Evolutionary conservation across 2,329 filamentous ascomycete species (phyloP).

Genomic region (Aspergillus fijiensis): DNA sequence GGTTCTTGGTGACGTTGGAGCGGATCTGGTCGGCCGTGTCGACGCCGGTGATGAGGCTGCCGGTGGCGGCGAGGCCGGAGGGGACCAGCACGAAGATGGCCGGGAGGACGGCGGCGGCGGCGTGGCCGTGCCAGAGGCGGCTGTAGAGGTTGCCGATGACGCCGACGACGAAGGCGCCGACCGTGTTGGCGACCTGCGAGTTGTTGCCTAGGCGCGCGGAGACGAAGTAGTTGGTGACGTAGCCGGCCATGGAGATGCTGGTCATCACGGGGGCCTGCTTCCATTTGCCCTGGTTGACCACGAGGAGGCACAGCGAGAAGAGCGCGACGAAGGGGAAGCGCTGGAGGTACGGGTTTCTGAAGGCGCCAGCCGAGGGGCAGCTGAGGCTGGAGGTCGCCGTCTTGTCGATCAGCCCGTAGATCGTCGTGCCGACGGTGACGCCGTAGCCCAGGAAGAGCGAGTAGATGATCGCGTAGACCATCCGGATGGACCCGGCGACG

Average conservation of each 20-base stretch:
- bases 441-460: conserved; percentile 71
- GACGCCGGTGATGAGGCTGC: conserved; percentile 57
- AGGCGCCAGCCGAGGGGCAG: conserved; percentile 40
- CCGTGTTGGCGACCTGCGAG: conserved; percentile 68
- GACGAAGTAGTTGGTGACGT: conserved; percentile 71
- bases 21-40: conserved; percentile 56
- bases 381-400: conserved; percentile 49
- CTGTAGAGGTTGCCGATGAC: conserved; percentile 76
- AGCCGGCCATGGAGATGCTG: conserved; percentile 69
- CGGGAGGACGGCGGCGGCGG: conserved; percentile 78
- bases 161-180: conserved; percentile 75
- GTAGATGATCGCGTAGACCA: conserved; percentile 74
- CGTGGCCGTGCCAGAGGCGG: conserved; percentile 68
- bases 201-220: conserved; percentile 64
- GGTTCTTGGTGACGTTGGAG: conserved; percentile 26
- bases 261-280: conserved; percentile 75
- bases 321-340: conserved; percentile 70
- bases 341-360: conserved; percentile 40
- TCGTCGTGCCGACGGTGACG: conserved; percentile 64
- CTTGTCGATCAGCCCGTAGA: conserved; percentile 63
- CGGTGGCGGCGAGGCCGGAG: conserved; percentile 57
- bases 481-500: conserved; percentile 69
- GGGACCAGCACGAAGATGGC: conserved; percentile 74
- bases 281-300: conserved; percentile 79
- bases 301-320: conserved; percentile 70